A percentile compares a stretch with the other conserved stretches of the same genome.
Conservation (phyloP, 1,139 yeast species). For the Scheffersomyces illinoinensis region DNA sequence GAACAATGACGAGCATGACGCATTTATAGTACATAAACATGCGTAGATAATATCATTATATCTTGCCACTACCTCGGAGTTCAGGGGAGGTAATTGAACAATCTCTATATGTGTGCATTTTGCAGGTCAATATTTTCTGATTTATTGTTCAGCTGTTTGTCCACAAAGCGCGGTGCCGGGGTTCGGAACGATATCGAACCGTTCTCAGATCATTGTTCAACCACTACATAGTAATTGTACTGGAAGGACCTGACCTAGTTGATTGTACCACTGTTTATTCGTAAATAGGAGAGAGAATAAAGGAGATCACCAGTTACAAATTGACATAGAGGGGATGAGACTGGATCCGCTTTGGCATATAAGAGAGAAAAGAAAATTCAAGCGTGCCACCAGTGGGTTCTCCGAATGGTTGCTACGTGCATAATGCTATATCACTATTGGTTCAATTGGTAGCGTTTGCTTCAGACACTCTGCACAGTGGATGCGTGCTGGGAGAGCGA, state of each 20-base stretch:
- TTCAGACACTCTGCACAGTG: not conserved
- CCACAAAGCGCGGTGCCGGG: not conserved
- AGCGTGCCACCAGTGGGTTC: not conserved
- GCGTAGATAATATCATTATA: not conserved
- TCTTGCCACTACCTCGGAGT: not conserved
- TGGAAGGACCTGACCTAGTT: not conserved
- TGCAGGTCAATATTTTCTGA: not conserved
- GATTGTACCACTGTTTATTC: not conserved
- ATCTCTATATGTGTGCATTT: not conserved
- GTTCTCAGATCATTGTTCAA: not conserved
- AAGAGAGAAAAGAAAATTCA: not conserved
- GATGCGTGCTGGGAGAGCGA: not conserved
- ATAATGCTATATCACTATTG: not conserved
- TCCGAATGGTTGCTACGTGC: not conserved
- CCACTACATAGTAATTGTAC: not conserved
- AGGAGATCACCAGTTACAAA: not conserved
- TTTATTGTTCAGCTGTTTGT: not conserved
- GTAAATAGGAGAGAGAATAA: not conserved
- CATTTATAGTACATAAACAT: not conserved
- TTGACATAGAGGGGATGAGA: not conserved
- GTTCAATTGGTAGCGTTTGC: not conserved
- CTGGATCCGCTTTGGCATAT: not conserved
- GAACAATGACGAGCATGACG: not conserved
- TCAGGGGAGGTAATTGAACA: not conserved
- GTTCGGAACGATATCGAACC: not conserved